Conservation (phyloP, 2,329 filamentous ascomycete genomes). For the Alternaria brassicae region DNA sequence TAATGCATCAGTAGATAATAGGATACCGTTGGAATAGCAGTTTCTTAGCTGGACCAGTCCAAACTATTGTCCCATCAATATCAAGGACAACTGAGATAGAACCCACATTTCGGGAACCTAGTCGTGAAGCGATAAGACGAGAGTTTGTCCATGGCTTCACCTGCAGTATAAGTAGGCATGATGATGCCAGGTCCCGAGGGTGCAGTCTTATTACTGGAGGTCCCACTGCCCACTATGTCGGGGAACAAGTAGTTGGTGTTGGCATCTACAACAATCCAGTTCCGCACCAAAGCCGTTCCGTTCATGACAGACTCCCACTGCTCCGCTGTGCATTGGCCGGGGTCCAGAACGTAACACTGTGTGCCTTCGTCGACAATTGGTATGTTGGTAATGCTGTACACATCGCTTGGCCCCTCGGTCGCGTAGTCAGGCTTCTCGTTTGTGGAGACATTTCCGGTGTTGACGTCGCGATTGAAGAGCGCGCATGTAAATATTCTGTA, state of each 20-base stretch:
- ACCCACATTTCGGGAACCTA: background rate
- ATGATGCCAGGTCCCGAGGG: background rate
- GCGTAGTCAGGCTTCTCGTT: constrained; percentile 50
- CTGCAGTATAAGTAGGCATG: constrained; percentile 12
- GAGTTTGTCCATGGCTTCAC: background rate
- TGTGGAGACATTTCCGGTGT: constrained; percentile 59
- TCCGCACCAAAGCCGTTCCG: constrained; percentile 39
- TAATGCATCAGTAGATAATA: background rate
- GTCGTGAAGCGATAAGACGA: background rate
- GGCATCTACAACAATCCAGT: constrained; percentile 47
- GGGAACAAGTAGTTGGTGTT: constrained; percentile 44
- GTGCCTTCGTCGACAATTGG: constrained; percentile 51
- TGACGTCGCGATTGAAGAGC: constrained; percentile 60
- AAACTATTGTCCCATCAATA: background rate
- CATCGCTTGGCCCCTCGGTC: constrained; percentile 47
- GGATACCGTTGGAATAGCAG: background rate
- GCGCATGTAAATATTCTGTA: constrained; percentile 62
- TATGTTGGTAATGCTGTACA: constrained; percentile 56
- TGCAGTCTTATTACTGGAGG: constrained; percentile 14
- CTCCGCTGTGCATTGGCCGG: constrained; percentile 38
- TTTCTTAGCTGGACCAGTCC: background rate
- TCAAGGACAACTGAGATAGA: background rate
- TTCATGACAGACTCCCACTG: constrained; percentile 45
- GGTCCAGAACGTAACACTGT: constrained; percentile 44
- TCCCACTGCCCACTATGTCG: constrained; percentile 28